phyloP scores from a whole-genome alignment of 148 eudicot genomes.

The Spergularia marina region DNA sequence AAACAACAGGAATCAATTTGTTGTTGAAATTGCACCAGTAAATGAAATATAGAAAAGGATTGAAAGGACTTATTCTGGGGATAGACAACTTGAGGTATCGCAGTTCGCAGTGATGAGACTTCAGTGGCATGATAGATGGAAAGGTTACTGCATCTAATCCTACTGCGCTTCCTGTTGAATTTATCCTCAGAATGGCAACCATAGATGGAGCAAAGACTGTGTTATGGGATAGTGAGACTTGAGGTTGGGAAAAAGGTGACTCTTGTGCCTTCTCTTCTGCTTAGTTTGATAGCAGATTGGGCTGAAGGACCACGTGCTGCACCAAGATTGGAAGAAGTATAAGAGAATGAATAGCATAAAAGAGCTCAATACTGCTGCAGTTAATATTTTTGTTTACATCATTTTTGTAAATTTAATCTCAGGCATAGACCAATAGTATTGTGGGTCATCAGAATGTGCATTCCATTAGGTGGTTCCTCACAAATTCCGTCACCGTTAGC shows the following conservation, averaged over 20 bases:
- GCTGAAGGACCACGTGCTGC: conserved; percentile 29
- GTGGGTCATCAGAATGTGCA: too few relatives aligned
- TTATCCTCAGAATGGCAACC: conserved; percentile 78
- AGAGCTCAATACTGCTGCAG: too few relatives aligned
- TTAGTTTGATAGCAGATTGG: background rate
- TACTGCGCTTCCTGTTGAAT: conserved; percentile 77
- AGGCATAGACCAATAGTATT: too few relatives aligned
- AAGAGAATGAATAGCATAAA: background rate
- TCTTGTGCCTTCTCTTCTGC: background rate
- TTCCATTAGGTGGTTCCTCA: too few relatives aligned
- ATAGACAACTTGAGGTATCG: background rate
- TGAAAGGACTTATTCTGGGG: too few relatives aligned
- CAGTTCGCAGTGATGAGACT: background rate
- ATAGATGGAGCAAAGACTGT: conserved; percentile 86
- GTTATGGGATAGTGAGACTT: conserved; percentile 83
- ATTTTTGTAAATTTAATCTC: too few relatives aligned
- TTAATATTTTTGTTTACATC: too few relatives aligned
- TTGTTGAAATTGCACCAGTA: too few relatives aligned
- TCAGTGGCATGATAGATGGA: background rate
- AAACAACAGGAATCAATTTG: too few relatives aligned
- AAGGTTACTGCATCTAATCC: conserved; percentile 32
- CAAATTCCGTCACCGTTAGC: too few relatives aligned
- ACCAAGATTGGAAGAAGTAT: conserved; percentile 6
- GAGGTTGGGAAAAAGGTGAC: conserved; percentile 87
- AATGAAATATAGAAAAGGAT: too few relatives aligned